Percentiles rank a stretch among this genome's conserved stretches.
Evolutionary conservation across 208 protist genomes (phyloP).

Genomic region (Wallacemonas sp.): DNA sequence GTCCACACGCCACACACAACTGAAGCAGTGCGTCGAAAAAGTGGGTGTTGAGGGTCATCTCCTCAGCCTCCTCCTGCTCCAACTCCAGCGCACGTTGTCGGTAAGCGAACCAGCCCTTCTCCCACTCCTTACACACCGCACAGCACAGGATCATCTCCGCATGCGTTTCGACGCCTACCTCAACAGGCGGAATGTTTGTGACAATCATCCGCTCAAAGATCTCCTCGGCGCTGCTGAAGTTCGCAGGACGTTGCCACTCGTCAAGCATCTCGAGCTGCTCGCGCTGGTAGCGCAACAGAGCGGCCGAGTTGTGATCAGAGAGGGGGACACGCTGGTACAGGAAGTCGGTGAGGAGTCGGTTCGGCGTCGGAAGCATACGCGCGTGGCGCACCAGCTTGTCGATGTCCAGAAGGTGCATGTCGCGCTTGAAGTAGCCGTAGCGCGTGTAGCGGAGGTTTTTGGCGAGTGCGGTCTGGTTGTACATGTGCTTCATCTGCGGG

Average conservation of each 20-base stretch:
- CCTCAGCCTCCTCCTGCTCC: constrained; percentile 46
- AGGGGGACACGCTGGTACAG: constrained; percentile 89
- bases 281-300: constrained; percentile 80
- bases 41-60: constrained; percentile 68
- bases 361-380: constrained; percentile 84
- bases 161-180: constrained; percentile 83
- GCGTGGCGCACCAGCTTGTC: constrained; percentile 91
- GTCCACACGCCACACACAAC: constrained; percentile 69
- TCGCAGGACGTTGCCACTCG: constrained; percentile 50
- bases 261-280: constrained; percentile 77
- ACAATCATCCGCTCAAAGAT: constrained; percentile 90
- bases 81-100: constrained; percentile 71
- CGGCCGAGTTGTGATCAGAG: constrained; percentile 77
- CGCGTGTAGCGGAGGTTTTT: constrained; percentile 89
- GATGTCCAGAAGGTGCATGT: constrained; percentile 90
- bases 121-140: constrained; percentile 71
- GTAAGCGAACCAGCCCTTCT: constrained; percentile 83
- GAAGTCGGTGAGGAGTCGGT: constrained; percentile 86
- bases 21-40: constrained; percentile 84
- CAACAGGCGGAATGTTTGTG: constrained; percentile 89
- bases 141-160: constrained; percentile 93
- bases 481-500: constrained; percentile 90
- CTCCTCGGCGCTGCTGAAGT: constrained; percentile 71
- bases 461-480: constrained; percentile 83
- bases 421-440: constrained; percentile 91